phyloP scores from a whole-genome alignment of 1,139 yeast genomes.

The Debaryomyces coudertii region DNA sequence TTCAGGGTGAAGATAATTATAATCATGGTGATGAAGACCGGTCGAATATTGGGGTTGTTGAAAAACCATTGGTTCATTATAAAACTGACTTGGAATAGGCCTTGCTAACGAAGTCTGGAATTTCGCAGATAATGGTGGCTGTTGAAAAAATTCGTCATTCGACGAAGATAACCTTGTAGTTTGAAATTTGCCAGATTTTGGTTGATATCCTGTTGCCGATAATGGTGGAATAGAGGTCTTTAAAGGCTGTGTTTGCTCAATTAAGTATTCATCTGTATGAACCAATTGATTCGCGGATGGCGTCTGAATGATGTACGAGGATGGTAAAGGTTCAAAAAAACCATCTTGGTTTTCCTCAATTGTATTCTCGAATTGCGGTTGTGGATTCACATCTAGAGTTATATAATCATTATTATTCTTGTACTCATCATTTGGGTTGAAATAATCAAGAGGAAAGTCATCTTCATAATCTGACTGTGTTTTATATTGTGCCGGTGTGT shows the following conservation, averaged over 20 bases:
- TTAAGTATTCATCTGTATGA: slow-evolving; percentile 47
- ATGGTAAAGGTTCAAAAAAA: slow-evolving; percentile 18
- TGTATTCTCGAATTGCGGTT: slow-evolving; percentile 23
- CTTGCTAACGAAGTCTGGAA: slow-evolving; percentile 9
- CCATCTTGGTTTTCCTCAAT: slow-evolving; percentile 31
- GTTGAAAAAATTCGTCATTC: slow-evolving; percentile 25
- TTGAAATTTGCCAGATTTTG: slow-evolving; percentile 20
- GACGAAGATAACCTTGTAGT: slow-evolving; percentile 15
- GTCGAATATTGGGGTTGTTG: slow-evolving; percentile 4
- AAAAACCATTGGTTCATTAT: slow-evolving; percentile 8
- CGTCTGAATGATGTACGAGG: slow-evolving; percentile 22
- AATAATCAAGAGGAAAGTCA: slow-evolving; percentile 72
- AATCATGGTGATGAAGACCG: slow-evolving; percentile 12
- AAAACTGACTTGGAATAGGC: slow-evolving; percentile 6
- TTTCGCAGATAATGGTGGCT: slow-evolving; percentile 15
- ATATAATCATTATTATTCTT: slow-evolving; percentile 33
- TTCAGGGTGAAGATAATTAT: slow-evolving; percentile 19
- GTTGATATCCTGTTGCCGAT: slow-evolving; percentile 20
- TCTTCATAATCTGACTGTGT: slow-evolving; percentile 45
- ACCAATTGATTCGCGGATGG: slow-evolving; percentile 34
- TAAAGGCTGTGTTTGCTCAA: slow-evolving; percentile 52
- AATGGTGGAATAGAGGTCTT: slow-evolving; percentile 28
- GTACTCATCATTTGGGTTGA: slow-evolving; percentile 31
- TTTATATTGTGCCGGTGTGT: slow-evolving; percentile 31
- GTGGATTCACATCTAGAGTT: slow-evolving; percentile 35